Evolutionary conservation across 257 asterid genomes (phyloP).

Genomic region (Solanum bukasovii): DNA sequence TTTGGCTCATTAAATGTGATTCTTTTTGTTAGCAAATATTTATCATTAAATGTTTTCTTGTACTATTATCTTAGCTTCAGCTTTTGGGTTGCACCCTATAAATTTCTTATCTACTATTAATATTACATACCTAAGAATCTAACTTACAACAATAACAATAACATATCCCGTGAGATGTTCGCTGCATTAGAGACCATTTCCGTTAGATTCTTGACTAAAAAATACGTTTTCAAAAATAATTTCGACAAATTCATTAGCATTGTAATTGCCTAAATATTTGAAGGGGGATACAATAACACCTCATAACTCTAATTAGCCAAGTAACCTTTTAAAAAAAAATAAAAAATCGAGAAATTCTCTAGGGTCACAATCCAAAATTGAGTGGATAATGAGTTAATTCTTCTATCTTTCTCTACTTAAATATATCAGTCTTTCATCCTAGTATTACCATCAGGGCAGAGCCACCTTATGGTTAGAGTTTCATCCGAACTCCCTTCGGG

Average conservation of each 20-base stretch:
- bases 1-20: neutral
- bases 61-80: neutral
- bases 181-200: fast-evolving
- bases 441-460: neutral
- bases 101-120: neutral
- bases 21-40: neutral
- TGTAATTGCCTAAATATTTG: neutral
- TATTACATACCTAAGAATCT: neutral
- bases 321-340: neutral
- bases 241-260: no score
- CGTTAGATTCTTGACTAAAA: no score
- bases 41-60: neutral
- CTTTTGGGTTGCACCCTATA: neutral
- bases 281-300: neutral
- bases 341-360: neutral
- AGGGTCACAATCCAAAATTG: neutral
- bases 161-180: no score
- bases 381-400: neutral
- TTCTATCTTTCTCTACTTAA: neutral
- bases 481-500: neutral
- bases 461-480: neutral
- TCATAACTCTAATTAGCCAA: neutral
- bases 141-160: neutral
- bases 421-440: neutral
- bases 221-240: no score